phyloP scores from a whole-genome alignment of 169 alveolate genomes.

The Hammondia hammondi region DNA sequence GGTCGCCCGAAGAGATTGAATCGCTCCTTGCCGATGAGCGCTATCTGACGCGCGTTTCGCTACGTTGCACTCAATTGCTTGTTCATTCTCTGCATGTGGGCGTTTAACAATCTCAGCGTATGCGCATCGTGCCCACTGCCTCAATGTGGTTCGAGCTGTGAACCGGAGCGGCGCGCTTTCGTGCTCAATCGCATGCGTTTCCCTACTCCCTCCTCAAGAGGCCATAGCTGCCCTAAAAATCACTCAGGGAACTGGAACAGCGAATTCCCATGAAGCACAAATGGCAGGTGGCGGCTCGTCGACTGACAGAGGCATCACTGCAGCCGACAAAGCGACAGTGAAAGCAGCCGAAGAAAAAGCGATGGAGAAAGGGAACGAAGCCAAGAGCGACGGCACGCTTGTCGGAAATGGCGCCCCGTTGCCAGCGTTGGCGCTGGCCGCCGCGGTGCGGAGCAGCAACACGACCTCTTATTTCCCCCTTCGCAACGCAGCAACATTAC shows the following conservation, averaged over 20 bases:
- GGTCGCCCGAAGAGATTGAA: too few relatives aligned
- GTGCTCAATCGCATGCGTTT: not conserved
- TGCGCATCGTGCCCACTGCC: not conserved
- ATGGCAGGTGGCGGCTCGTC: not conserved
- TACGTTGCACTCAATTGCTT: not conserved
- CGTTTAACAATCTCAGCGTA: not conserved
- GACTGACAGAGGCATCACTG: not conserved
- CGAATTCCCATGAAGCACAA: not conserved
- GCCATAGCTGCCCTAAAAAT: not conserved
- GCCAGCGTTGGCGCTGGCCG: not conserved
- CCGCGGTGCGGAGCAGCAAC: slow-evolving; percentile 14
- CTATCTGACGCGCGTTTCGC: too few relatives aligned
- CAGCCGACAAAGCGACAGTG: not conserved
- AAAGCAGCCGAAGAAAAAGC: not conserved
- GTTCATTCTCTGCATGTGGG: not conserved
- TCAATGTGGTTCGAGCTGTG: slow-evolving; percentile 1
- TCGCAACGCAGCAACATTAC: not conserved
- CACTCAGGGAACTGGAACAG: not conserved
- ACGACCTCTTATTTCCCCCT: not conserved
- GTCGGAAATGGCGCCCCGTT: not conserved
- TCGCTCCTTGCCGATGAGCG: too few relatives aligned
- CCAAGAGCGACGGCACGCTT: not conserved
- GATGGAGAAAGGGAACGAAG: not conserved
- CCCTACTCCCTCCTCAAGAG: not conserved
- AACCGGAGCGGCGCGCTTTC: slow-evolving; percentile 5